Evolutionary conservation across 768 basidiomycete genomes (phyloP).

Genomic region (Hypsizygus marmoreus): DNA sequence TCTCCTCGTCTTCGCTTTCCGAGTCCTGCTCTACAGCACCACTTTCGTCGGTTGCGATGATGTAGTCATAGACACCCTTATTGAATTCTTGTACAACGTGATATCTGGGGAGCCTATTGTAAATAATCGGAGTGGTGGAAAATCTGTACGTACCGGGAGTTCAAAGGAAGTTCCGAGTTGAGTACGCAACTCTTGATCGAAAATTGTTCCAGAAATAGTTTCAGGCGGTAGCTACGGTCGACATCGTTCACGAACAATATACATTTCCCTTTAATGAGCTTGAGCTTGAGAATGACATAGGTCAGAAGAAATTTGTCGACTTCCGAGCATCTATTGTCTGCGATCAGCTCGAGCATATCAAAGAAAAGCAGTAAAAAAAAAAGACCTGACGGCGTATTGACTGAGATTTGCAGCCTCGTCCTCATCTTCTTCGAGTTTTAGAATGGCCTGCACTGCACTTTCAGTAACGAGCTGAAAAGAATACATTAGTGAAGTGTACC

Average conservation of each 20-base stretch:
- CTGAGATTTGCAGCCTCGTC: conserved; percentile 79
- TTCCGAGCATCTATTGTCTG: conserved; percentile 73
- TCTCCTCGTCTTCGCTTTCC: conserved; percentile 47
- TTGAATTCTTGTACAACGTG: conserved; percentile 99
- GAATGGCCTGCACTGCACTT: conserved; percentile 57
- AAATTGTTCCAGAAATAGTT: conserved; percentile 98
- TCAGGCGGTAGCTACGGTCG: conserved; percentile 91
- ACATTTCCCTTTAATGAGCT: conserved; percentile 93
- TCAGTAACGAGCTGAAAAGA: background rate
- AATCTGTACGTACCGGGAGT: conserved; percentile 66
- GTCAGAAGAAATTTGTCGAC: conserved; percentile 95
- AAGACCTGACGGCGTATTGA: conserved; percentile 82
- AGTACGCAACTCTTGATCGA: conserved; percentile 95
- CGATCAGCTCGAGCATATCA: conserved; percentile 6
- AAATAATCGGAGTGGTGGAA: background rate
- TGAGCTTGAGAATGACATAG: conserved; percentile 95
- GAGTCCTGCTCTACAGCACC: conserved; percentile 47
- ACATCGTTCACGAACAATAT: conserved; percentile 97
- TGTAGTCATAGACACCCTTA: conserved; percentile 97
- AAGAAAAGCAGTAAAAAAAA: conserved; percentile 1
- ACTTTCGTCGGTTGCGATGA: conserved; percentile 95
- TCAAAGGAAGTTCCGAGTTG: conserved; percentile 93
- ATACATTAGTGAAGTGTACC: conserved; percentile 46
- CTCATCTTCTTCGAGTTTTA: conserved; percentile 86
- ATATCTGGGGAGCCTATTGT: no score